Base-by-base conservation (phyloP, 345 rosid species). In the Arabis hirsuta region DNA sequence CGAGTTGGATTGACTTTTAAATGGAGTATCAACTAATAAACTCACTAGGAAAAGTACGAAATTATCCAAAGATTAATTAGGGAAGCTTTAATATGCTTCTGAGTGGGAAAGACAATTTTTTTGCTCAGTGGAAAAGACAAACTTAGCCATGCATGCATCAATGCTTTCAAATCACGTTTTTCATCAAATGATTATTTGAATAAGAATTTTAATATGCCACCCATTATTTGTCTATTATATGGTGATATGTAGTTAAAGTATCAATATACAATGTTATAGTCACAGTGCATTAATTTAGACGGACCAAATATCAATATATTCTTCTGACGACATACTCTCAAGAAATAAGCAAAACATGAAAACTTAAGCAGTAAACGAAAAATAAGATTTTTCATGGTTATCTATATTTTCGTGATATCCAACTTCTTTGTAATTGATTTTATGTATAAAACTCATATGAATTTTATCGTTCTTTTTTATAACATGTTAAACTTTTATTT, bases 121-220 rank as follows among this genome's bases (percentile, higher is more conserved):
- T 14, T 45, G 58, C 65, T 56, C 51, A 9, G 39, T 16, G 59
- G 56, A 64, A 73, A 73, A 73, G 71, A 73, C 71, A 73, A 73
- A 65, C 58, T 65, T 73, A 47, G 71, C 59, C 77, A 73, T 73
- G 77, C 77, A 64, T 46, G 71, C 77, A 64, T 64, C 71, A 55
- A 73, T 46, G 59, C 77, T 65, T 65, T 56, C 52, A 64, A 73
- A 55, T 47, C 77, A 73, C 77, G 71, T 65, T 73, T 64, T 73
- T 41, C 58, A 55, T 64, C 65, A 64, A 36, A 73, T 73, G 58
- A 65, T 65, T 47, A 65, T 47, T 65, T 39, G 65, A 55, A 50
- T 64, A 14, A 54, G 29, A 53, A 24, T 55, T 55, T 34, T 55
- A 45, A 24, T 29, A 71, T 45, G 42, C 16, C 76, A 63, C 50